phyloP scores from a whole-genome alignment of 176 grass and related monocot genomes.

The Lolium rigidum region DNA sequence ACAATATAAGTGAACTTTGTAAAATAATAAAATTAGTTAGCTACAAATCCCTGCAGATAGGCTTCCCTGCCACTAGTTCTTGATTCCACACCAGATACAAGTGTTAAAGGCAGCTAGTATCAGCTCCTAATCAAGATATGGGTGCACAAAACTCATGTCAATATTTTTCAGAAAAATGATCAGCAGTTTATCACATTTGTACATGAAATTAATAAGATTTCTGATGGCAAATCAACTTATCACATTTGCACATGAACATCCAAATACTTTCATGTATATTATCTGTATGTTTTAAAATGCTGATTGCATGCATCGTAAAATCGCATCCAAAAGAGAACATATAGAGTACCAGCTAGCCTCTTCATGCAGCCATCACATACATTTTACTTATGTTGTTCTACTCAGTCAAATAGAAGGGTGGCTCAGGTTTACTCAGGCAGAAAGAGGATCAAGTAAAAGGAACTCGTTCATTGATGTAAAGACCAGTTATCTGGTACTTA shows the following conservation, averaged over 20 bases:
- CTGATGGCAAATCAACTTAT: neutral
- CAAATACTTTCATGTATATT: neutral
- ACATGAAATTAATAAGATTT: neutral
- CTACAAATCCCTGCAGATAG: too few species aligned
- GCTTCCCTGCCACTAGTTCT: too few species aligned
- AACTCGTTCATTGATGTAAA: neutral
- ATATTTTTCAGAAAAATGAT: too few species aligned
- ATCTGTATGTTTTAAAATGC: neutral
- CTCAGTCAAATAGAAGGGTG: neutral
- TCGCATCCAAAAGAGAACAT: neutral
- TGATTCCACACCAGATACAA: too few species aligned
- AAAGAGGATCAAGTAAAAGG: neutral
- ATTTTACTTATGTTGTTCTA: neutral
- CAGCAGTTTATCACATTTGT: too few species aligned
- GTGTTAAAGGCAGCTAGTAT: too few species aligned
- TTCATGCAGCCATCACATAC: neutral
- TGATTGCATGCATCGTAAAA: neutral
- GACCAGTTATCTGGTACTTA: constrained; percentile 56
- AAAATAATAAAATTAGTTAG: too few species aligned
- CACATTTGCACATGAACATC: neutral
- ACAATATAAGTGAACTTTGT: too few species aligned
- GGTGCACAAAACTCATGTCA: too few species aligned
- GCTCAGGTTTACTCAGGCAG: neutral
- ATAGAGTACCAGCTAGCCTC: neutral
- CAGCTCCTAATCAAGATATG: too few species aligned